Base-by-base conservation (phyloP, 2,329 filamentous ascomycete genomes). In the Penicillium sclerotiorum region DNA sequence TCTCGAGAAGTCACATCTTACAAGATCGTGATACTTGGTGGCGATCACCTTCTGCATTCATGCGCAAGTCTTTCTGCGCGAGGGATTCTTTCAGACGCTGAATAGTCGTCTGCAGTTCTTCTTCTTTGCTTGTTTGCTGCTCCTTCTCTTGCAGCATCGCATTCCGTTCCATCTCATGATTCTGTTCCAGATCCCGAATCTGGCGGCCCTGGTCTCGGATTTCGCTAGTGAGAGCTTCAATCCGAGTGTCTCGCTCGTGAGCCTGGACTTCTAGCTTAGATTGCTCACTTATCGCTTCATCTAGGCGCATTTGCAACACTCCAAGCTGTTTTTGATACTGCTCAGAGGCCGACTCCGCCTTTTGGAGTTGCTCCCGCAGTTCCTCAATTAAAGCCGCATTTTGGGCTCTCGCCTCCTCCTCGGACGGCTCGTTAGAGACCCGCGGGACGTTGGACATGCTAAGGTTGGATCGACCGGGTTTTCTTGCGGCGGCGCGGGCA, bases 121-220 rank as follows among this genome's bases (percentile, higher is more conserved):
- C 91, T 67, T 96, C 91, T 49, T 87, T 82, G 60, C 87, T 87
- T 47, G 82, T 79, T 72, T 92, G 87, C 61, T 95, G 90, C 58
- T 96, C 92, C 75, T 95, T 94, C 71, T 97, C 93, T 73, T 92
- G 90, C 65, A 90, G 85, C 74, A 93, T 88, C 47, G 89, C 85
- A 65, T 87, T 89, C 56, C 90, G 84, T 73, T 99, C 94, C 37
- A 88, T 85, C 71, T 97, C 93, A 70, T 96, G 95, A 57, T 95
- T 92, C 57, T 86, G 85, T 72, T 96, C 92, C 76, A 96, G 86
- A 70, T 99, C 94, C 57, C 93, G 85, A 65, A 90, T 89, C 71
- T 95, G 88, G 56, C 91, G 84, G 23, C 86, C 83, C 47, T 87
- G 80, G 60, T 97, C 92, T 61, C 89, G 84, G 74, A 94, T 92